A percentile compares a stretch with the other conserved stretches of the same genome.
Evolutionary conservation across 192 early-diverging fungal genomes (phyloP).

Genomic region (Coemansia sp.): DNA sequence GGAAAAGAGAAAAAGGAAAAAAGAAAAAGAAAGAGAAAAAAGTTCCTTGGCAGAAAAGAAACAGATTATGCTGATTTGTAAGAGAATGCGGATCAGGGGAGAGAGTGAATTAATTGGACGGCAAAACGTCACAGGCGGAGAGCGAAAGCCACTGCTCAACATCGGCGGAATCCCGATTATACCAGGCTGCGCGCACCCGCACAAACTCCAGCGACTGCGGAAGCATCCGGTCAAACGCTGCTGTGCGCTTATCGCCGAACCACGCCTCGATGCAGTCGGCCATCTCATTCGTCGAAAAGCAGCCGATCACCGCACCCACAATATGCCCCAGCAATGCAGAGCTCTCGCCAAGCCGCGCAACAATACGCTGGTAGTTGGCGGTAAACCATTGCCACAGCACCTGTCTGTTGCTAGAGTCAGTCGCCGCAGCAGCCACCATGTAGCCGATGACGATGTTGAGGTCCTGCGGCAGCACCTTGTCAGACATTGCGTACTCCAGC

Average conservation of each 20-base stretch:
- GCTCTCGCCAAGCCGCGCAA: slow-evolving; percentile 59
- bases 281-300: slow-evolving; percentile 58
- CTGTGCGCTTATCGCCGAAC: slow-evolving; percentile 57
- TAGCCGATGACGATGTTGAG: slow-evolving; percentile 56
- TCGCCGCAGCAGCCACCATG: slow-evolving; percentile 36
- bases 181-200: slow-evolving; percentile 55
- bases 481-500: slow-evolving; percentile 42
- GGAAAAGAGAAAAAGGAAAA: not conserved
- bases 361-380: slow-evolving; percentile 56
- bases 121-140: not conserved
- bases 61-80: not conserved
- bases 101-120: not conserved
- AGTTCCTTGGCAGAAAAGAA: not conserved
- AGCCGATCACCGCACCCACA: slow-evolving; percentile 59
- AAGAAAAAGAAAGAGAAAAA: not conserved
- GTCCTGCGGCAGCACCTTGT: slow-evolving; percentile 48
- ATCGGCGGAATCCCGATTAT: slow-evolving; percentile 33
- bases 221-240: slow-evolving; percentile 58
- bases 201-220: slow-evolving; percentile 70
- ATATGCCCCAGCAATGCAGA: slow-evolving; percentile 64
- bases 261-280: slow-evolving; percentile 57
- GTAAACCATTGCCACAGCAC: slow-evolving; percentile 64
- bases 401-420: slow-evolving; percentile 15
- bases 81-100: not conserved
- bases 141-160: slow-evolving; percentile 30